Percentiles rank a stretch among this genome's conserved stretches.
Evolutionary conservation across 495 filamentous ascomycete species (phyloP).

Genomic region (Evansstolkia leycettana): DNA sequence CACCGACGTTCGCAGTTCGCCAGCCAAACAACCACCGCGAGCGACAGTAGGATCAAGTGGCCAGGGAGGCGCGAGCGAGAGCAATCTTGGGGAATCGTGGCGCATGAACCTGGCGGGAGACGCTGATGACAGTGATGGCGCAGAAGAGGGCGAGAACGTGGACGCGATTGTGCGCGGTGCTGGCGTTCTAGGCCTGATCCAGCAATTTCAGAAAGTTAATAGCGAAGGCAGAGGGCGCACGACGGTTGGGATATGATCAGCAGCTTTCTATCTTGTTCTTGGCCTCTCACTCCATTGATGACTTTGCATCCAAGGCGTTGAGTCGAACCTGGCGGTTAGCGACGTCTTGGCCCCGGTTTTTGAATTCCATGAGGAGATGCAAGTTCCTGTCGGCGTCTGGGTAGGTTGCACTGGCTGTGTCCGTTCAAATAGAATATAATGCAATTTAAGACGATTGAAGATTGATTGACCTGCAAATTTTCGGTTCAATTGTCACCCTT

Average conservation of each 20-base stretch:
- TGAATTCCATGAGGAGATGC: too few relatives aligned
- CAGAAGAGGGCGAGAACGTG: slow-evolving; percentile 35
- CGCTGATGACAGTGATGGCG: slow-evolving; percentile 31
- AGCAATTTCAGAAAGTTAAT: slow-evolving; percentile 82
- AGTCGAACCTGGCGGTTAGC: too few relatives aligned
- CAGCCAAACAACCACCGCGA: slow-evolving; percentile 13
- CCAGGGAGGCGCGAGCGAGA: slow-evolving; percentile 36
- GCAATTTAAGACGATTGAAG: too few relatives aligned
- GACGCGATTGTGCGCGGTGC: slow-evolving; percentile 37
- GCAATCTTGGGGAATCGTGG: slow-evolving; percentile 54
- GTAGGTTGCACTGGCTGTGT: too few relatives aligned
- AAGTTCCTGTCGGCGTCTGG: too few relatives aligned
- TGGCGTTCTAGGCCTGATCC: slow-evolving; percentile 70
- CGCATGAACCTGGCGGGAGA: slow-evolving; percentile 41
- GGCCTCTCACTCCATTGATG: too few relatives aligned
- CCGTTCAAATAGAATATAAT: too few relatives aligned
- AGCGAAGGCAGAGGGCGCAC: slow-evolving; percentile 43
- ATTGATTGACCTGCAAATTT: too few relatives aligned
- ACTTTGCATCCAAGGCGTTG: too few relatives aligned
- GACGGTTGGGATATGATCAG: slow-evolving; percentile 18
- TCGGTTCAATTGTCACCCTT: too few relatives aligned
- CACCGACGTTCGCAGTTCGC: slow-evolving; percentile 12
- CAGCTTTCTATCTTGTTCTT: background rate
- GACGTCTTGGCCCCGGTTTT: too few relatives aligned
- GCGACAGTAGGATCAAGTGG: slow-evolving; percentile 26